Evolutionary conservation across 768 basidiomycete genomes (phyloP), one percentile per base, ranked within the genome.

Genomic region (Hypholoma fasciculare): DNA sequence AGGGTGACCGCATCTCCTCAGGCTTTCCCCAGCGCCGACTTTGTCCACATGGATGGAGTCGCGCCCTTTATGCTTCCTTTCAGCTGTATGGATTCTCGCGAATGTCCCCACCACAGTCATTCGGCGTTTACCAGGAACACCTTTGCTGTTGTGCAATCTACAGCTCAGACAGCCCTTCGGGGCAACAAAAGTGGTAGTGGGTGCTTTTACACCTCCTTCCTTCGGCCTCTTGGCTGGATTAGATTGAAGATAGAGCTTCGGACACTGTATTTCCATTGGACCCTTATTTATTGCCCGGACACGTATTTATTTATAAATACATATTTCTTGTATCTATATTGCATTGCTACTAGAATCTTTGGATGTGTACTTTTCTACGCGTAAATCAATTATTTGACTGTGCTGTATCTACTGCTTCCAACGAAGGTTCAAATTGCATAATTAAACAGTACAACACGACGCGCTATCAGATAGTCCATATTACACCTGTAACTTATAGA

Each of bases 111-210:
- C 17, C 19, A 36, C 34, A 27, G 30, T 7, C 51, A 38, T 57
- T 36, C 52, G 53, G 20, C 47, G 42, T 53, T 54, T 51, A 51
- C 42, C 20, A 37, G 60, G 60, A 48, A 59, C 37, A 39, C n/a
- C 26, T 37, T 38, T 16, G 17, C 12, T n/a, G 37, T 37, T 14
- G 17, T 47, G 49, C 30, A 48, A 23, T 17, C 3, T 39, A 50
- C 51, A 42, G 57, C 61, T 56, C 52, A 49, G 43, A 49, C 52
- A 39, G 51, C 47, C 44, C 57, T 52, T 26, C 36, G 49, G 36
- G 52, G 48, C 52, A 57, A 53, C 13, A 43, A 54, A 62, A 59
- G 58, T 57, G 55, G 20, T 27, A 34, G 5, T 20, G 49, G 50
- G 23, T 23, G 23, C 53, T 42, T 40, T 16, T 12, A 19, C 40